Evolutionary conservation across 2,329 filamentous ascomycete species (phyloP).

Genomic region (Beauveria sp.): DNA sequence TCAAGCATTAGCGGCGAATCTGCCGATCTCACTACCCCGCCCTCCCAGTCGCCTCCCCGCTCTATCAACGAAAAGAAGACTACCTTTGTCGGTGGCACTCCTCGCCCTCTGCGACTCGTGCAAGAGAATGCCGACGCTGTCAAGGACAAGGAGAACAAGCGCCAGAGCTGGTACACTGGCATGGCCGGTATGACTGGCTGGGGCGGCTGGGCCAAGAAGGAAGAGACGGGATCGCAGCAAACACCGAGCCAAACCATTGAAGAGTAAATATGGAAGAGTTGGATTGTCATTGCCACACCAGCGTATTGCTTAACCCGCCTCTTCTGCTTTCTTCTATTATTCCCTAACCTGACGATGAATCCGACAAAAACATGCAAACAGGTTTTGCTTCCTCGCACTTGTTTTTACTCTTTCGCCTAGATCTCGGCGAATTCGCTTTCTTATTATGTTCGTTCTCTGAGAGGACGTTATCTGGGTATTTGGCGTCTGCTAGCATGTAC

Average conservation of each 20-base stretch:
- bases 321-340: constrained; percentile 6
- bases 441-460: background rate
- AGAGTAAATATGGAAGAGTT: constrained; percentile 20
- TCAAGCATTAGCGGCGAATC: constrained; percentile 63
- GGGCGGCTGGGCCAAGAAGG: constrained; percentile 45
- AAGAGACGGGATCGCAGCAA: constrained; percentile 26
- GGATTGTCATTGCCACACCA: background rate
- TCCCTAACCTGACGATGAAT: background rate
- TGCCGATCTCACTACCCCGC: constrained; percentile 40
- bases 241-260: constrained; percentile 24
- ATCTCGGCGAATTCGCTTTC: background rate
- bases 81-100: constrained; percentile 59
- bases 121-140: constrained; percentile 60
- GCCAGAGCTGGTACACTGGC: constrained; percentile 52
- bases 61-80: constrained; percentile 46
- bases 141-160: constrained; percentile 47
- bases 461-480: background rate
- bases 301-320: constrained; percentile 6
- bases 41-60: constrained; percentile 46
- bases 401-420: background rate
- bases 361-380: constrained; percentile 2
- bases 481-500: constrained; percentile 7
- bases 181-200: constrained; percentile 32
- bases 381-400: constrained; percentile 4
- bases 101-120: constrained; percentile 78